Conservation (phyloP, 306 rosid species). For the Alnus rubra region DNA sequence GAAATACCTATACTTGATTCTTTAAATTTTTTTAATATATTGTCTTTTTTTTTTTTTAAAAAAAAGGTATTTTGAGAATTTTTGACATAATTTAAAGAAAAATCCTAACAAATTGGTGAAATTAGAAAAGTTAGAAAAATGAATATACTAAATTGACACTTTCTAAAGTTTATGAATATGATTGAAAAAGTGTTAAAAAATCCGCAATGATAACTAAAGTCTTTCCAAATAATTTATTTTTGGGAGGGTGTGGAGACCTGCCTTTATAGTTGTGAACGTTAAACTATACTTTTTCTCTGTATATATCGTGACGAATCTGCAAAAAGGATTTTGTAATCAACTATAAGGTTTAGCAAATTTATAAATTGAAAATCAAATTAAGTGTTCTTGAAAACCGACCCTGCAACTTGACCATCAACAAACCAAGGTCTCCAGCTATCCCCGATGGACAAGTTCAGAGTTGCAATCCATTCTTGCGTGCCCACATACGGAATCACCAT, state of each 20-base stretch:
- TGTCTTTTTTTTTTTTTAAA: no score
- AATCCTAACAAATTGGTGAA: no score
- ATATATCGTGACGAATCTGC: constrained; percentile 31
- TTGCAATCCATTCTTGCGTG: constrained; percentile 47
- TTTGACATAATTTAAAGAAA: no score
- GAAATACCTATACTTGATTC: no score
- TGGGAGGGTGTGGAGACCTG: background rate
- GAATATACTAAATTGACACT: no score
- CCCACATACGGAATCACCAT: constrained; percentile 32
- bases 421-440: constrained; percentile 62
- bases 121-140: no score
- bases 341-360: background rate
- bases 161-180: no score
- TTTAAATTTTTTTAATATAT: no score
- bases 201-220: no score
- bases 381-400: constrained; percentile 27
- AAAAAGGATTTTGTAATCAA: background rate
- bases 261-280: constrained; percentile 50
- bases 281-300: background rate
- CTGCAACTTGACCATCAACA: constrained; percentile 55
- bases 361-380: background rate
- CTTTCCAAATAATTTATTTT: no score
- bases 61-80: no score
- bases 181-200: no score
- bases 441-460: constrained; percentile 32